Conservation (phyloP, 108 stramenopile genomes). For the Conticribra weissflogii region DNA sequence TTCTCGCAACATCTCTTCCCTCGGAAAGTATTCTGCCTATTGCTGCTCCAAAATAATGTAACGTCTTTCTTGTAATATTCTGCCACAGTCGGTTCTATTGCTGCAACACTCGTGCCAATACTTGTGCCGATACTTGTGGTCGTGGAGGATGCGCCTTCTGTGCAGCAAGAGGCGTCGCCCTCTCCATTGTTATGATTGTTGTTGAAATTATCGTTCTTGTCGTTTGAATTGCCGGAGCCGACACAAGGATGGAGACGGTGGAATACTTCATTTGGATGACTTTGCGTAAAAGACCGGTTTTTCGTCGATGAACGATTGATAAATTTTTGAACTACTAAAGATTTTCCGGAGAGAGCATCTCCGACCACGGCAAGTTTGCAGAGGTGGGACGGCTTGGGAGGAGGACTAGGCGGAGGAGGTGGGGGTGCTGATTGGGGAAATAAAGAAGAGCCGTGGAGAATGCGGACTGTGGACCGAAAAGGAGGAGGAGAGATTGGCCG, state of each 20-base stretch:
- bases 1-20: no score
- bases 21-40: neutral
- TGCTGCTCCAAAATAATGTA: neutral
- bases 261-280: no score
- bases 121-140: conserved; percentile 16
- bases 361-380: conserved; percentile 32
- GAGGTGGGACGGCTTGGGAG: conserved; percentile 22
- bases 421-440: conserved; percentile 12
- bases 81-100: conserved; percentile 27
- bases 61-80: conserved; percentile 33
- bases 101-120: conserved; percentile 4
- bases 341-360: conserved; percentile 18
- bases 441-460: conserved; percentile 10
- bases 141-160: conserved; percentile 1
- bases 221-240: no score
- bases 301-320: conserved; percentile 13
- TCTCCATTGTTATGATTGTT: neutral
- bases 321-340: conserved; percentile 24
- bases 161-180: neutral
- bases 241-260: no score
- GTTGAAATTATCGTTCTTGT: neutral
- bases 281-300: neutral
- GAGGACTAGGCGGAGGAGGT: conserved; percentile 20
- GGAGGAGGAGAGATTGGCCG: no score
- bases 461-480: conserved; percentile 12